Conservation (phyloP, 305 asterid genomes). For the Rubia balearica region DNA sequence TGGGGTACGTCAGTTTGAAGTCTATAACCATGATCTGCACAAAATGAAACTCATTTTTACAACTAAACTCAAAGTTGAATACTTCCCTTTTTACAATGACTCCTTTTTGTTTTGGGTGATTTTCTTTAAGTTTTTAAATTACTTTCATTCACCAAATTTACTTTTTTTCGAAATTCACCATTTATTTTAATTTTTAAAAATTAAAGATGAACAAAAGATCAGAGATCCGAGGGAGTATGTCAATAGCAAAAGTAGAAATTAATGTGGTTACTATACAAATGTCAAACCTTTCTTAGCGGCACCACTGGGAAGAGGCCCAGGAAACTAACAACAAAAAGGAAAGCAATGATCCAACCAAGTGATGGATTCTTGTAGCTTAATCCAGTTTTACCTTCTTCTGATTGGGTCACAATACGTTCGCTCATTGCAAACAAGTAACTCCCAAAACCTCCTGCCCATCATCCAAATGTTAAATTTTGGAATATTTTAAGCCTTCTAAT, state of each 20-base stretch:
- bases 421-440: slow-evolving; percentile 40
- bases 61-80: too few relatives aligned
- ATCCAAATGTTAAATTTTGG: neutral
- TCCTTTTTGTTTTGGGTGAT: too few relatives aligned
- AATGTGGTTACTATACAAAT: too few relatives aligned
- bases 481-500: too few relatives aligned
- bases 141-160: too few relatives aligned
- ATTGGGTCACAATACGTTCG: slow-evolving; percentile 19
- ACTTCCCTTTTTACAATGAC: too few relatives aligned
- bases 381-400: slow-evolving; percentile 20
- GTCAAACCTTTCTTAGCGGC: slow-evolving; percentile 41
- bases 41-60: neutral
- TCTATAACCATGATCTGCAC: slow-evolving; percentile 37
- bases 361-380: slow-evolving; percentile 24
- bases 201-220: too few relatives aligned
- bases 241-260: too few relatives aligned
- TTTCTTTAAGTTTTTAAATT: too few relatives aligned
- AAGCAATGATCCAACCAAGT: slow-evolving; percentile 42
- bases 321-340: slow-evolving; percentile 42
- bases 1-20: slow-evolving; percentile 35
- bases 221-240: too few relatives aligned
- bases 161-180: too few relatives aligned
- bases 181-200: too few relatives aligned
- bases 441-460: slow-evolving; percentile 34
- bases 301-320: slow-evolving; percentile 40